These are phyloP conservation scores for Mrakia frigida DNA, from an alignment of 768 basidiomycete genomes.

Conservation along the genomic window DNA sequence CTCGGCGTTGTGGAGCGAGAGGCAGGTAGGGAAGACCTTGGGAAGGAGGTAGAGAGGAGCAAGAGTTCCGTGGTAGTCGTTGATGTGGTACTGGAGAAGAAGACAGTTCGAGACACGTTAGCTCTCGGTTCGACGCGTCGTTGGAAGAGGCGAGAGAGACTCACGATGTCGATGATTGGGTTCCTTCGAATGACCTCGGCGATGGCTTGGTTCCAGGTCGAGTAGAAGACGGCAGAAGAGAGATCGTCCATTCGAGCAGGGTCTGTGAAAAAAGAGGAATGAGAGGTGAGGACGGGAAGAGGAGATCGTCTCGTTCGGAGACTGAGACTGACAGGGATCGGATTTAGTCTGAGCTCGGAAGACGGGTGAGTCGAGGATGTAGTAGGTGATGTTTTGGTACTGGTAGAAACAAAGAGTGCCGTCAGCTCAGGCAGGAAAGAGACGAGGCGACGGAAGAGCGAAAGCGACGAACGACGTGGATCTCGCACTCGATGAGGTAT, in stretches of 20 bases:
- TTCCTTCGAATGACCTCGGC: constrained; percentile 80
- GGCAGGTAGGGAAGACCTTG: constrained; percentile 79
- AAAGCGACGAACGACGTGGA: constrained; percentile 49
- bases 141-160: too few species aligned
- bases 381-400: constrained; percentile 73
- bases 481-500: constrained; percentile 92
- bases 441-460: constrained; percentile 27
- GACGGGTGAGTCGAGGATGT: constrained; percentile 90
- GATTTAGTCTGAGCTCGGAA: constrained; percentile 97
- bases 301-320: too few species aligned
- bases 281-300: neutral
- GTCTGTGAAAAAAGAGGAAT: neutral
- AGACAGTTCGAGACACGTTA: too few species aligned
- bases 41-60: constrained; percentile 86
- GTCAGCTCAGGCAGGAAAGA: constrained; percentile 44
- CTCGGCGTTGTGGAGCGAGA: constrained; percentile 93
- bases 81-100: constrained; percentile 27
- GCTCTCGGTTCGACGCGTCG: too few species aligned
- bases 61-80: constrained; percentile 84
- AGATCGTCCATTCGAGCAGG: constrained; percentile 81
- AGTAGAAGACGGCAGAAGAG: constrained; percentile 82
- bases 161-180: constrained; percentile 71
- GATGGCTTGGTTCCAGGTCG: constrained; percentile 96
- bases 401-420: neutral
- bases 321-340: constrained; percentile 56